Evolutionary conservation across 306 rosid species (phyloP).

Genomic region (Vigna trinervia): DNA sequence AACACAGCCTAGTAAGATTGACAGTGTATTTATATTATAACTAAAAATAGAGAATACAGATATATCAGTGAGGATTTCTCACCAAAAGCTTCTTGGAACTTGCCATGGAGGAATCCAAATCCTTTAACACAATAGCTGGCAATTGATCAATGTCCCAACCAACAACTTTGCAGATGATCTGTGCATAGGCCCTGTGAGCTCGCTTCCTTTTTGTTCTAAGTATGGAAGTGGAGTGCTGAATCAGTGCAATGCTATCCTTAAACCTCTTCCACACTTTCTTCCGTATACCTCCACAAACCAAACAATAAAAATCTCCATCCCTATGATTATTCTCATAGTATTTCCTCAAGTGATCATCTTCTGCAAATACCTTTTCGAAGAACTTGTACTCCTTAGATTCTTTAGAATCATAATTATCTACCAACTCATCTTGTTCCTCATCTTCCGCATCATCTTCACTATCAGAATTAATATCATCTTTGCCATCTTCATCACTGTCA

Average conservation of each 20-base stretch:
- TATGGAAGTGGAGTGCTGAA: conserved; percentile 63
- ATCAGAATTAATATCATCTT: background rate
- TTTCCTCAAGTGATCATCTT: conserved; percentile 59
- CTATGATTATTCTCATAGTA: conserved; percentile 59
- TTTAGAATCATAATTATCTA: conserved; percentile 34
- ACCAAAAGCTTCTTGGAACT: conserved; percentile 44
- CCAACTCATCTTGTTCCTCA: conserved; percentile 44
- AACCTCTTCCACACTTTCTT: conserved; percentile 64
- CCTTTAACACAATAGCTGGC: conserved; percentile 61
- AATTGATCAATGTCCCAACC: conserved; percentile 72
- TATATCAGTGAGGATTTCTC: conserved; percentile 20
- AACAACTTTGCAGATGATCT: conserved; percentile 61
- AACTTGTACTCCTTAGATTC: conserved; percentile 53
- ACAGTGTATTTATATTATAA: background rate
- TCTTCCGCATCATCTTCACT: conserved; percentile 35
- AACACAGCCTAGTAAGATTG: conserved; percentile 36
- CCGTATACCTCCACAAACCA: conserved; percentile 71
- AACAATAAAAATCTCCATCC: conserved; percentile 67
- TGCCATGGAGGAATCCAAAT: conserved; percentile 49
- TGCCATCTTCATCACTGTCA: conserved; percentile 46
- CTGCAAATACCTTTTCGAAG: conserved; percentile 56
- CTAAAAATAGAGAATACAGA: conserved; percentile 16
- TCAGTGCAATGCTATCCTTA: conserved; percentile 62
- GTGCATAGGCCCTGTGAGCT: conserved; percentile 72
- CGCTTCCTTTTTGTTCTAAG: conserved; percentile 52